Base-by-base conservation (phyloP, 352 stramenopile genomes). In the Phytophthora rubi region DNA sequence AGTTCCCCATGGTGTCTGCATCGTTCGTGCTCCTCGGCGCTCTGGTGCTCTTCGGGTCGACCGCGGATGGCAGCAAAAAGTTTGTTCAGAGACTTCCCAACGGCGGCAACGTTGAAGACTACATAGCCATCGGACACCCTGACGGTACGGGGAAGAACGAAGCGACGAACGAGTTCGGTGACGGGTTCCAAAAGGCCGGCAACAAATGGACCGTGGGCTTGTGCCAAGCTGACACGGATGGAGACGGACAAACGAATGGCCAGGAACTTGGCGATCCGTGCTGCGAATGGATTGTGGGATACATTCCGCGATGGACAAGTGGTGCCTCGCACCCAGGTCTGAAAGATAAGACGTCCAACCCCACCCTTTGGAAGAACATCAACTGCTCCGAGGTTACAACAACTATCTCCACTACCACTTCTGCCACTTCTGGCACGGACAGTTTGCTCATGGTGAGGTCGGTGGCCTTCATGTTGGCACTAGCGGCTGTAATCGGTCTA, bases 161-260 rank as follows among this genome's bases (percentile, higher is more conserved):
- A 32, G 16, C 39, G 9, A 62, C 39, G 2, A 53, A 62, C 37
- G 39, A 21, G 5, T 62, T 62, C 42, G 56, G 56, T 9, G 7
- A 62, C 2, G 56, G 42, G 28, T 62, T 62, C 28, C 16, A 62
- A 16, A 53, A 62, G 30, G 56, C 56, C 18, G 42, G 56, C 4
- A 62, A 53, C 16, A 53, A 32, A 28, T 62, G 56, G 56, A 18
- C 42, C 16, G 6, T 53, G 26, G 56, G 35, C 15, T 53, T 62
- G 56, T 62, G 56, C 18, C 42, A 62, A 44, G 56, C 56, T 18
- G 56, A 62, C 13, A 62, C 56, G 6, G 56, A 62, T 45, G 56
- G 56, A 45, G 56, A 62, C 12, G 56, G 56, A 3, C 56, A 62
- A 44, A 62, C 56, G 4, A 62, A 62, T 26, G 42, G 56, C 1